Evolutionary conservation across 2,329 filamentous ascomycete genomes (phyloP), one percentile per base, ranked within the genome.

Genomic region (Chaetomiaceae sp.): DNA sequence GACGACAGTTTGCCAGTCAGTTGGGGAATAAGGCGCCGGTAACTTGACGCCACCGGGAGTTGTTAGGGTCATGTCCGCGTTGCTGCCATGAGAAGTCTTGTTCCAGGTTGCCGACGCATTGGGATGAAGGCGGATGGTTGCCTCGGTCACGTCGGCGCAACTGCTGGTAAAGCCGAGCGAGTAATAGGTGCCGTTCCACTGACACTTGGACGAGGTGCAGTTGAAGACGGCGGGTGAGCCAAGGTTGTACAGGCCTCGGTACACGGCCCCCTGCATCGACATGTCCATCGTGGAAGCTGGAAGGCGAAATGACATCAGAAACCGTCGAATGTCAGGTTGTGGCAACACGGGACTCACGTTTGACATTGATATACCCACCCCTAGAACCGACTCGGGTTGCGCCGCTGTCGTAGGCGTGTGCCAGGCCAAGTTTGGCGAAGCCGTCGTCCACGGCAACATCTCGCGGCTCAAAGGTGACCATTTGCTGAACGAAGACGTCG

Each of bases 401-500:
- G n/a, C 39, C 44, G 12, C 45, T 12, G 25, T 50, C 22, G 47
- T 61, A 61, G 15, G 29, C 33, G 23, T 56, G 47, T 1, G 47
- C 44, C 14, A 59, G 37, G 9, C 52, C 54, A 25, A 61, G 59
- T 6, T 22, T 11, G 11, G 58, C 54, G 2, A 19, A 47, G 6
- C 42, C 52, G 19, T 60, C 47, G 23, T 50, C 39, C 14, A 33
- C 22, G 14, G 42, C 22, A 15, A 56, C 53, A 9, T 45, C 42
- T 2, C 46, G 27, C 19, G 48, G 19, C 0, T 37, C 23, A 11
- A 59, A 47, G 17, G 19, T 19, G 47, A 61, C 37, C 20, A 55
- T 48, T 46, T 61, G 57, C 50, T 62, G 59, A n/a, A 53, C 39
- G 31, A 61, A 59, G 19, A 53, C n/a, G 5, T 57, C 60, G 34